A percentile compares a stretch with the other conserved stretches of the same genome.
Evolutionary conservation across 352 stramenopile species (phyloP).

Genomic region (Phytopythium sindhum): DNA sequence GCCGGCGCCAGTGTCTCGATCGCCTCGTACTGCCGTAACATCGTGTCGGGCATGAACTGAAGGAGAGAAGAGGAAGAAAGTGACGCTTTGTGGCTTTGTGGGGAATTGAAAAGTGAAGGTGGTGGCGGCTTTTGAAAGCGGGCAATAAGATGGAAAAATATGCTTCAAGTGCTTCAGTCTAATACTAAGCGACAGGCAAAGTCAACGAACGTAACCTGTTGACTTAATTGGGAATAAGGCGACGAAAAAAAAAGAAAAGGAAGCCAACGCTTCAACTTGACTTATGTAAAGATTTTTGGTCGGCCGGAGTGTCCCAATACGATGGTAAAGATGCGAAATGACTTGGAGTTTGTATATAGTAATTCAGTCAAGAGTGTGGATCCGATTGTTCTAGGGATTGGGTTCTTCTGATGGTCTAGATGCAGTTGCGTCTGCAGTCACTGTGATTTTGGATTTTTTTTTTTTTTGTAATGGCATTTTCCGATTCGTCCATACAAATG

Average conservation of each 20-base stretch:
- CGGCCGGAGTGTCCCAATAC: neutral
- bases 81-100: neutral
- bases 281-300: neutral
- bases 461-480: too few species aligned
- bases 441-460: too few species aligned
- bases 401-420: too few species aligned
- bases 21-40: slow-evolving; percentile 42
- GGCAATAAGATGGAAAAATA: too few species aligned
- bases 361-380: neutral
- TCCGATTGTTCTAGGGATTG: too few species aligned
- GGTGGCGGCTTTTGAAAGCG: too few species aligned
- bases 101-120: neutral
- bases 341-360: neutral
- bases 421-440: too few species aligned
- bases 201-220: neutral
- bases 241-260: neutral
- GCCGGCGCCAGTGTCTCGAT: slow-evolving; percentile 59
- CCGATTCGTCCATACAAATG: too few species aligned
- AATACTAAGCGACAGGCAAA: too few species aligned
- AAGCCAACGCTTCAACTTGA: neutral
- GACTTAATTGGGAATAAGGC: neutral
- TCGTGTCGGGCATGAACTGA: neutral
- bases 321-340: neutral
- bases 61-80: neutral
- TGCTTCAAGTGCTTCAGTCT: too few species aligned